Base-by-base conservation (phyloP, 164 flowering plant species). In the Paratinospora sagittata region DNA sequence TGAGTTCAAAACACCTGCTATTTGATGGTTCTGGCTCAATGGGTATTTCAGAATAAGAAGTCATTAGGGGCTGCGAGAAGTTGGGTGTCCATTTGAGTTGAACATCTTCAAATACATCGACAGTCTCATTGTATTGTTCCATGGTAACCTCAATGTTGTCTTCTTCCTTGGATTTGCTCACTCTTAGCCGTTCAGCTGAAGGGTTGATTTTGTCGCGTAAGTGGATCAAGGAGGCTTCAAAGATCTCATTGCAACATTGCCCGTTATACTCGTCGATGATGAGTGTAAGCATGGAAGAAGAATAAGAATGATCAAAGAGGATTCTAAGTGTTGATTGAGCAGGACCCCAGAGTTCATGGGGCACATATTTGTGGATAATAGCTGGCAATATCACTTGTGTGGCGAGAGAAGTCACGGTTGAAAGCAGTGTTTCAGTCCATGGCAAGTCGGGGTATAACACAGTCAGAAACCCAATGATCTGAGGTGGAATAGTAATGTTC, bases 211-310 rank as follows among this genome's bases (percentile, higher is more conserved):
- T 76, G 23, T 73, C 6, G 36, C 65, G 34, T 10, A 78, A 55
- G 37, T 78, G 74, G 24, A 63, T 57, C 60, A 78, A 75, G 1
- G 76, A 73, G 30, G 79, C 79, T 5, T 37, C 33, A 61, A 36
- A 81, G 30, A 81, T 47, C 36, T 78, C 66, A 43, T 78, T 78
- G 43, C 4, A 23, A 6, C 39, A 16, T n/a, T 64, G 36, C 17
- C 76, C 75, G 39, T 76, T 74, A 4, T 26, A 33, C 30, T 76
- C 81, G 6, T 78, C 79, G 37, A 78, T 72, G 26, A 81, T 70
- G 0, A 81, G 27, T 3, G 85, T 83, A 33, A 81, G 45, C 23
- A 72, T 66, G 0, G 78, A 65, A 24, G 87, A 81, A 77, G 45
- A 3, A 47, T 24, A 6, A 62, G 9, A 30, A 52, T 2, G 21